Base-by-base conservation (phyloP, 2,329 filamentous ascomycete species). In the Neobulgaria alba region DNA sequence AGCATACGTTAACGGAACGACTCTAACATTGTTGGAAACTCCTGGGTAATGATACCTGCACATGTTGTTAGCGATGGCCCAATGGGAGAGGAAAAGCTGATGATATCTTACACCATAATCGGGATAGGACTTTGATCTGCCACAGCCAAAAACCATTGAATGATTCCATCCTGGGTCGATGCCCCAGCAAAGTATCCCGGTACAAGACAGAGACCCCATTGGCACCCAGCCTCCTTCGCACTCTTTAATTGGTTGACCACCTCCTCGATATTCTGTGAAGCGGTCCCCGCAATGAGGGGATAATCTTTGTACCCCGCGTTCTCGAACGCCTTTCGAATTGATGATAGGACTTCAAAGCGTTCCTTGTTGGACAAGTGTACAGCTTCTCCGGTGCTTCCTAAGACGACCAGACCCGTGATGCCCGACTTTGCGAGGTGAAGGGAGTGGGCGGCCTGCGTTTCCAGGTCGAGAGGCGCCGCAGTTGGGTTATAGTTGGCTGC, bases 371-470 rank as follows among this genome's bases (percentile, higher is more conserved):
- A 70, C 43, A 79, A 62, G 58, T 78, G 75, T 31, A 79, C 71
- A 4, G 75, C 75, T 57, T 80, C 76, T 45, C 76, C 76, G 1
- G 75, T 79, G 30, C 71, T 75, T 18, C 76, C 76, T 31, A 79
- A 65, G 23, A 79, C 64, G 3, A 80, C 75, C 3, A 81, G 64
- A 10, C 76, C 76, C 39, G 64, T 66, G 46, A 79, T 70, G 29
- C 76, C 76, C 41, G 67, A 69, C 38, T 67, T 64, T 17, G 74
- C 74, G 15, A 80, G 72, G 50, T 75, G 72, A 2, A 79, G 54
- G 17, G 67, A 68, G 64, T 79, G 75, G 34, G 65, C 62, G 17
- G 65, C 59, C 55, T 80, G 75, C 1, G 74, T 69, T 30, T 67
- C 62, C 42, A 75, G 62, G 51, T 79, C 75, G 37, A 79, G 12